A percentile compares a stretch with the other conserved stretches of the same genome.
Conservation (phyloP, 768 basidiomycete genomes). For the Dacryopinax primogenitus region DNA sequence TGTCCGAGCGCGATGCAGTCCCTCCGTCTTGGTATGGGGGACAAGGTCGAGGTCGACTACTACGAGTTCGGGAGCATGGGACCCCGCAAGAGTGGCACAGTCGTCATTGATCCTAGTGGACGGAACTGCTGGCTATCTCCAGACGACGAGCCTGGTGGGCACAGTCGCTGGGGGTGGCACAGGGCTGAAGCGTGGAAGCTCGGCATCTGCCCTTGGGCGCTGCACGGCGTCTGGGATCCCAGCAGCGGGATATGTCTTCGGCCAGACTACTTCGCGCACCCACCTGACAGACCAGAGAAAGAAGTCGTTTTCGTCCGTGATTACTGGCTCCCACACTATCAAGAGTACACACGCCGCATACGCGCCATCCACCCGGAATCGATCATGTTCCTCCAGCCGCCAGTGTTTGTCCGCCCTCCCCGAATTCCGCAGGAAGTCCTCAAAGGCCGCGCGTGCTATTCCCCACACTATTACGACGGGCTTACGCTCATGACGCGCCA, state of each 20-base stretch:
- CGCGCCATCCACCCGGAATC: conserved; percentile 60
- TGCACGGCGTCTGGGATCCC: conserved; percentile 77
- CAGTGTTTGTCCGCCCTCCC: conserved; percentile 78
- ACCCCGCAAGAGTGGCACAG: conserved; percentile 54
- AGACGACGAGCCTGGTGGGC: conserved; percentile 23
- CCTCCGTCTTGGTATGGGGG: conserved; percentile 78
- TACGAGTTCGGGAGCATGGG: conserved; percentile 73
- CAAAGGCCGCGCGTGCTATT: conserved; percentile 56
- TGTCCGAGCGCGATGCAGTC: conserved; percentile 76
- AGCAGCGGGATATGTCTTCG: conserved; percentile 50
- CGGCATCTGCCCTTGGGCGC: conserved; percentile 75
- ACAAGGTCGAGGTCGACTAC: conserved; percentile 64
- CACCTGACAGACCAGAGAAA: conserved; percentile 29
- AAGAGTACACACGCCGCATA: conserved; percentile 43
- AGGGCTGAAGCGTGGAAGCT: conserved; percentile 57
- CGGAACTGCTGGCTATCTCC: conserved; percentile 63
- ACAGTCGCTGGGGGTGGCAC: conserved; percentile 60
- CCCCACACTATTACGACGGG: conserved; percentile 89
- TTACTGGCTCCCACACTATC: conserved; percentile 67
- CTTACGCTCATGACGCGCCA: conserved; percentile 84
- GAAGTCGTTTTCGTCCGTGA: conserved; percentile 56
- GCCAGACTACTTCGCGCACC: conserved; percentile 61
- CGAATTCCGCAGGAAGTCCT: conserved; percentile 40
- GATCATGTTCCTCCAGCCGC: conserved; percentile 83
- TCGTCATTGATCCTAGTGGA: conserved; percentile 78